These are phyloP conservation scores for Vigna hirtella DNA, from an alignment of 306 rosid genomes.

Conservation along the genomic window DNA sequence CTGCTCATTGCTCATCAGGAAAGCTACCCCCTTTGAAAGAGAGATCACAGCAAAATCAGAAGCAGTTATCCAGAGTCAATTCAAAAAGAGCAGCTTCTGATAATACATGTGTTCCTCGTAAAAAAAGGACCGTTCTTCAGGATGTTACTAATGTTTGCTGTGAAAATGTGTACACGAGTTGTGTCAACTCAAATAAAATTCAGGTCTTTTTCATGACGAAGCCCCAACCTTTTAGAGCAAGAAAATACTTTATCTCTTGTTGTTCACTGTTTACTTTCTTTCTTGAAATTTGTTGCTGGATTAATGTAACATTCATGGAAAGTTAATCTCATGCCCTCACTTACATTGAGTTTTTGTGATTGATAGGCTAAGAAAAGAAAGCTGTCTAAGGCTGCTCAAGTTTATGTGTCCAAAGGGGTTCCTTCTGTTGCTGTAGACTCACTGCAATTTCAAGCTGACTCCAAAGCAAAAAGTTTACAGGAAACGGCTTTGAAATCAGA, in stretches of 20 bases:
- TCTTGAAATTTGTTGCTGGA: constrained; percentile 34
- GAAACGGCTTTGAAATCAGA: constrained; percentile 49
- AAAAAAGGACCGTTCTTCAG: constrained; percentile 73
- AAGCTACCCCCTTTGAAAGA: constrained; percentile 62
- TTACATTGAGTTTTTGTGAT: constrained; percentile 35
- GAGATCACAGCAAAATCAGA: constrained; percentile 49
- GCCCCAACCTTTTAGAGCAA: constrained; percentile 1
- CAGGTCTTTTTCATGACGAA: constrained; percentile 57
- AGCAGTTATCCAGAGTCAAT: constrained; percentile 48
- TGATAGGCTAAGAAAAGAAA: constrained; percentile 65
- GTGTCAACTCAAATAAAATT: constrained; percentile 52
- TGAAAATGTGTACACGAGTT: constrained; percentile 41
- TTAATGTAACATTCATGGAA: constrained; percentile 32
- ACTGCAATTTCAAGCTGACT: constrained; percentile 45
- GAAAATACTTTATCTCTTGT: background rate
- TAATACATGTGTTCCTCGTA: constrained; percentile 52
- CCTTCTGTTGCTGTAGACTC: constrained; percentile 42
- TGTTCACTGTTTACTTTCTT: constrained; percentile 24
- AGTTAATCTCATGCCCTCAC: constrained; percentile 8
- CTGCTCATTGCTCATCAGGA: constrained; percentile 60
- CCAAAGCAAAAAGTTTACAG: constrained; percentile 41
- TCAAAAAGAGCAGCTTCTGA: constrained; percentile 53
- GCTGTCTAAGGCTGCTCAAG: constrained; percentile 47
- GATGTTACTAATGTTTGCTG: constrained; percentile 72
- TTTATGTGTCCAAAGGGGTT: constrained; percentile 49